Conservation (phyloP, 768 basidiomycete species). For the Leccinum pellstonianum region DNA sequence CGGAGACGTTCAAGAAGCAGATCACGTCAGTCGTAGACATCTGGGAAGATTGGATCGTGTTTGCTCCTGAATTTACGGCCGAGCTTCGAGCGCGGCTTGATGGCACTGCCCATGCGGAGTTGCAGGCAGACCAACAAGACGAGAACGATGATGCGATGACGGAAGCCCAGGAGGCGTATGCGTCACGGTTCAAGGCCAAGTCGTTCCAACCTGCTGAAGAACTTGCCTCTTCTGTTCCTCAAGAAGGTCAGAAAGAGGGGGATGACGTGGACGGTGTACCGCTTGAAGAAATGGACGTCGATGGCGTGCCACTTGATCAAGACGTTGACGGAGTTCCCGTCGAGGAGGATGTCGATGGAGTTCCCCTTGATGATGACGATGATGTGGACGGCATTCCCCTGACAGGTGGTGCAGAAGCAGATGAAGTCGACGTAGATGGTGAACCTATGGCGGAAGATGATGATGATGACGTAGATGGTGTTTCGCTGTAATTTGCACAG, state of each 20-base stretch:
- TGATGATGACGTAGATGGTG: conserved; percentile 41
- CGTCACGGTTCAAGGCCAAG: conserved; percentile 73
- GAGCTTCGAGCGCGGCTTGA: conserved; percentile 76
- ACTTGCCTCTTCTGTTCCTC: conserved; percentile 23
- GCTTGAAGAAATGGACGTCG: conserved; percentile 49
- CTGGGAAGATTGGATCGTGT: conserved; percentile 99
- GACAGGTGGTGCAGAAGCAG: conserved; percentile 16
- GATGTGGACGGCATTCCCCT: conserved; percentile 43
- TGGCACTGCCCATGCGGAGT: conserved; percentile 41
- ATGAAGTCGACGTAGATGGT: conserved; percentile 26
- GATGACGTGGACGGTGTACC: conserved; percentile 55
- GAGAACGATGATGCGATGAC: conserved; percentile 10
- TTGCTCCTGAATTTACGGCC: conserved; percentile 80
- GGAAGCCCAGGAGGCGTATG: conserved; percentile 36
- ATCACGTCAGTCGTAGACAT: conserved; percentile 87
- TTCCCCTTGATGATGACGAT: conserved; percentile 21
- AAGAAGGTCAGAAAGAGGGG: conserved; percentile 38
- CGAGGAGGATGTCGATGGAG: conserved; percentile 26
- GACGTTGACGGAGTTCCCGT: conserved; percentile 42
- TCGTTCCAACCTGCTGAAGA: conserved; percentile 71
- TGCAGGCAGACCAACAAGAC: conserved; percentile 29
- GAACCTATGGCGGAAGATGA: conserved; percentile 35
- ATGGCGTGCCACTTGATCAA: conserved; percentile 44
- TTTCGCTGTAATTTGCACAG: conserved; percentile 30
- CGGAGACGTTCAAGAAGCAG: conserved; percentile 94